Conservation (phyloP, 2,329 filamentous ascomycete species). For the Hansfordia pulvinata region DNA sequence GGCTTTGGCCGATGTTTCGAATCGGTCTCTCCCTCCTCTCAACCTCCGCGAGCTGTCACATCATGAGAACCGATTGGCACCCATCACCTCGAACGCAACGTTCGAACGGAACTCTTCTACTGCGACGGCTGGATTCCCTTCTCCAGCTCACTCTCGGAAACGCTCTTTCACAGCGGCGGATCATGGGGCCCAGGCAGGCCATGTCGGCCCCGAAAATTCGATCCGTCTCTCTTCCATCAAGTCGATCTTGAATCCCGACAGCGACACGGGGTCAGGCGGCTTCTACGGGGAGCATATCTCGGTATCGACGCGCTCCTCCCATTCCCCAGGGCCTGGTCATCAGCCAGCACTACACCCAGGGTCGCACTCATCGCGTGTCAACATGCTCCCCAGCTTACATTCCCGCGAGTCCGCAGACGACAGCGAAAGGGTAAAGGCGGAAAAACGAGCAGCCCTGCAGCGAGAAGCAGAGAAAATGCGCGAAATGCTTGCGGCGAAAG, state of each 20-base stretch:
- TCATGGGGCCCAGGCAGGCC: slow-evolving; percentile 26
- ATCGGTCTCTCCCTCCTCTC: slow-evolving; percentile 25
- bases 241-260: slow-evolving; percentile 54
- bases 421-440: slow-evolving; percentile 39
- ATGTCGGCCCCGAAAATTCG: slow-evolving; percentile 30
- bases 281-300: too few relatives aligned
- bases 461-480: slow-evolving; percentile 67
- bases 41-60: slow-evolving; percentile 27
- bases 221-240: slow-evolving; percentile 63
- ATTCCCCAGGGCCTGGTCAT: slow-evolving; percentile 26
- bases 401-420: slow-evolving; percentile 23
- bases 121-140: slow-evolving; percentile 46
- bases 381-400: slow-evolving; percentile 10
- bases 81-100: slow-evolving; percentile 32
- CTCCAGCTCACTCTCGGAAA: slow-evolving; percentile 39
- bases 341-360: slow-evolving; percentile 27
- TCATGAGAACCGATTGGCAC: slow-evolving; percentile 45
- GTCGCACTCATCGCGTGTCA: slow-evolving; percentile 19
- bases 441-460: slow-evolving; percentile 51
- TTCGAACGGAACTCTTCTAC: slow-evolving; percentile 41
- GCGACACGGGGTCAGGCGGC: slow-evolving; percentile 8
- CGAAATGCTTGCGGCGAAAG: slow-evolving; percentile 57
- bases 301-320: slow-evolving; percentile 27
- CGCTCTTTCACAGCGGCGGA: slow-evolving; percentile 53
- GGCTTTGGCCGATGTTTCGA: slow-evolving; percentile 27